Evolutionary conservation across 441 rosid genomes (phyloP).

Genomic region (Capsella rubella): DNA sequence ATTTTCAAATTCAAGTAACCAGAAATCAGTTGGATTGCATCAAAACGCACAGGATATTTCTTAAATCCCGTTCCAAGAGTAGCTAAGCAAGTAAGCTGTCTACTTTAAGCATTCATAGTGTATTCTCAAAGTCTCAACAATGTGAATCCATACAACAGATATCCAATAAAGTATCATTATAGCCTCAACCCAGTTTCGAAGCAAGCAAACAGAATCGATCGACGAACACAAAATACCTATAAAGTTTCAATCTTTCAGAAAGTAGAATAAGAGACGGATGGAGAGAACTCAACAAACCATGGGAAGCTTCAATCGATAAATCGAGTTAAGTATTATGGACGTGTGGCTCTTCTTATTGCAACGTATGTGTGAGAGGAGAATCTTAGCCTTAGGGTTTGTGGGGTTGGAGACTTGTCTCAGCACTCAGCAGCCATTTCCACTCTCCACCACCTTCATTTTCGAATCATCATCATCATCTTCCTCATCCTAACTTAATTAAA

Average conservation of each 20-base stretch:
- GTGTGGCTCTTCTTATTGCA: conserved; percentile 32
- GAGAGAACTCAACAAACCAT: conserved; percentile 27
- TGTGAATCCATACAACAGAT: conserved; percentile 7
- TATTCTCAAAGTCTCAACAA: neutral
- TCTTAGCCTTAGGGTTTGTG: conserved; percentile 33
- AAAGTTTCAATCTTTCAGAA: conserved; percentile 4
- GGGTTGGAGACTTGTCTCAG: conserved; percentile 2
- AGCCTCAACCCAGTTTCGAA: conserved; percentile 13
- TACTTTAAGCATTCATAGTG: conserved; percentile 1
- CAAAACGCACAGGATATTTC: neutral
- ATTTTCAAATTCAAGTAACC: neutral
- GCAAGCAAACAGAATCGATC: conserved; percentile 20
- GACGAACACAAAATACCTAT: conserved; percentile 1
- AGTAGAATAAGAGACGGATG: neutral
- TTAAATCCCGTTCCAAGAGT: neutral
- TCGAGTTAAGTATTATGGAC: neutral
- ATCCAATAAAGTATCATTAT: conserved; percentile 2
- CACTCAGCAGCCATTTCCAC: conserved; percentile 36
- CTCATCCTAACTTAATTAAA: conserved; percentile 29
- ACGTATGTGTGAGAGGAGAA: neutral
- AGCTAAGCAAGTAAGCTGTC: neutral
- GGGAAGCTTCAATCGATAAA: conserved; percentile 12
- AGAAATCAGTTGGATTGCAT: conserved; percentile 18
- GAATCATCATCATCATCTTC: conserved; percentile 24
- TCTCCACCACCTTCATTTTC: conserved; percentile 38